phyloP scores from a whole-genome alignment of 768 basidiomycete species.

The Cystobasidium ongulense region DNA sequence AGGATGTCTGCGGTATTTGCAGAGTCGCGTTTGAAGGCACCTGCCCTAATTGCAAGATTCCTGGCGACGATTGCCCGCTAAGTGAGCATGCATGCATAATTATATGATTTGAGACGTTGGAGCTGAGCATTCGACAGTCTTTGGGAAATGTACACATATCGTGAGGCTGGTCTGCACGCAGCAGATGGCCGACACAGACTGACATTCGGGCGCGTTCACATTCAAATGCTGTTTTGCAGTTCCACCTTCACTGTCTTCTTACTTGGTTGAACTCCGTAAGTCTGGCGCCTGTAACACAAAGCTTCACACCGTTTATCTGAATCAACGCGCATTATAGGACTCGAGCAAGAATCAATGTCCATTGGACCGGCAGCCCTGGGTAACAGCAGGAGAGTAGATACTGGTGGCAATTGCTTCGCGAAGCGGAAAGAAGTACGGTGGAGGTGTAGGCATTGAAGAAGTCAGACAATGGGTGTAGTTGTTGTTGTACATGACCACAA shows the following conservation, averaged over 20 bases:
- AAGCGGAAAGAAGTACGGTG: too few species aligned
- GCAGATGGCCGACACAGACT: too few species aligned
- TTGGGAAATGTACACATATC: constrained; percentile 94
- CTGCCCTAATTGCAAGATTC: constrained; percentile 91
- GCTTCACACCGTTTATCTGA: background rate
- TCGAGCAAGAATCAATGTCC: constrained; percentile 91
- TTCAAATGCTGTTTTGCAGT: too few species aligned
- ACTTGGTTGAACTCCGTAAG: constrained; percentile 78
- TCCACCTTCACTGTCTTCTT: constrained; percentile 95
- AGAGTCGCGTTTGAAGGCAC: constrained; percentile 86
- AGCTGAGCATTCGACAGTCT: constrained; percentile 55
- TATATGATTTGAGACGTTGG: background rate
- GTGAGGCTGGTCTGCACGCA: background rate
- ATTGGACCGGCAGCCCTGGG: constrained; percentile 90
- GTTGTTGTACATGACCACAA: background rate
- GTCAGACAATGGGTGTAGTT: too few species aligned
- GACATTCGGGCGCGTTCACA: too few species aligned
- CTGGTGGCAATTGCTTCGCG: background rate
- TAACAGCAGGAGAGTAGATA: constrained; percentile 19
- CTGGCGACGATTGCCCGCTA: constrained; percentile 88
- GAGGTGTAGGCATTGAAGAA: too few species aligned
- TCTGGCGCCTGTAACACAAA: too few species aligned
- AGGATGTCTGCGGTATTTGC: constrained; percentile 76
- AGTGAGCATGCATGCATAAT: constrained; percentile 51
- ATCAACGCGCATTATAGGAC: constrained; percentile 36